Base-by-base conservation (phyloP, 441 rosid species). In the Manihot esculenta region DNA sequence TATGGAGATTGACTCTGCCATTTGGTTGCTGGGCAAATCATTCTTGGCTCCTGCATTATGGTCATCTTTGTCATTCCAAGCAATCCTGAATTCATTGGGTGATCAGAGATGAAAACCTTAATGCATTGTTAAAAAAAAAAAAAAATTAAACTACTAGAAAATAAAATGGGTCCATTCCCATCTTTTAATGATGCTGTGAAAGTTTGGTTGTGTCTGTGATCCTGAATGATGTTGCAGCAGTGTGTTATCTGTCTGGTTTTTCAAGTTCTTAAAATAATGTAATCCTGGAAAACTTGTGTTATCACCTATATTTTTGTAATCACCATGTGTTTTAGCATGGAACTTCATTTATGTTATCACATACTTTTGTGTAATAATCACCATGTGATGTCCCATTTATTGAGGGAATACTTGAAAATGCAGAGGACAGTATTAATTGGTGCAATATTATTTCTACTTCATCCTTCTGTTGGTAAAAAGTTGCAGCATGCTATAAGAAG, bases 11-110 rank as follows among this genome's bases (percentile, higher is more conserved):
- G 67, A 67, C 76, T 75, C 63, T 35, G 26, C 79, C 71, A 65
- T 75, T 82, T 75, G 92, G 86, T 85, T 85, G 89, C 65, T 62
- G 84, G 98, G 98, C 98, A 91, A 91, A 61, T 89, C 98, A 90
- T 91, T 88, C 94, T 94, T 94, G 98, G 97, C 98, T 91, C 87
- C 77, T 26, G 66, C 72, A 27, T 71, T 61, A 59, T 76, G 85
- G 87, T 63, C 9, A 38, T 70, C 74, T 70, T 49, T 73, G 27
- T 69, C 77, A 66, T 71, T 60, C 70, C 63, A 23, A 17, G 64
- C 56, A 49, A 62, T 74, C 58, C 20, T 33, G 74, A 63, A 21
- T 72, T 63, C 58, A 13, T 35, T 66, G 75, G 20, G 11, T 66
- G 78, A 70, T 69, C 62, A 58, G 68, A 64, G 80, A 58, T 70